Conservation (phyloP, 1,284 basidiomycete species). For the Trametes sp. region DNA sequence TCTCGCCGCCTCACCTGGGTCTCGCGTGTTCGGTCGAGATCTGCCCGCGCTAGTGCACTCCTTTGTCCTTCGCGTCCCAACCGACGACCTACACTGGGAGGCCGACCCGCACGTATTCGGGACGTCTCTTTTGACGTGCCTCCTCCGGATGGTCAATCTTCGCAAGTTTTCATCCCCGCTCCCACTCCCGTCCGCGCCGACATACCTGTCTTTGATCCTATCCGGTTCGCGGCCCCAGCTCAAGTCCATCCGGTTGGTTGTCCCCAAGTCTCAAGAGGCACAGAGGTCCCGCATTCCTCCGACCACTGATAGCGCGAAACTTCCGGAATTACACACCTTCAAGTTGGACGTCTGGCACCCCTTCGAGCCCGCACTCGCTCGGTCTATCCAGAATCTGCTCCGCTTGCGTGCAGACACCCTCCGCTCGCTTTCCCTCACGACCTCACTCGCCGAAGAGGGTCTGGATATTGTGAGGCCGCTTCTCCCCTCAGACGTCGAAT, state of each 20-base stretch:
- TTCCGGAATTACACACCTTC: neutral
- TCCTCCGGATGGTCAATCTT: slow-evolving; percentile 1
- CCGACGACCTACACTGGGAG: neutral
- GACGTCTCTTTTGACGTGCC: neutral
- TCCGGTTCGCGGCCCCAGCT: neutral
- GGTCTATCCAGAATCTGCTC: neutral
- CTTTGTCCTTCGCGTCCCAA: neutral
- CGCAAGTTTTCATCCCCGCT: neutral
- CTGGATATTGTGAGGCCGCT: neutral
- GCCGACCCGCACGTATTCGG: neutral
- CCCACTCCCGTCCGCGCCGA: neutral
- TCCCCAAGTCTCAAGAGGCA: neutral
- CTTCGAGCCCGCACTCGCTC: neutral
- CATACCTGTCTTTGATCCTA: neutral
- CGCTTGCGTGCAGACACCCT: neutral
- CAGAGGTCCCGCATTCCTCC: neutral
- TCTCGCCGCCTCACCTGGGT: neutral
- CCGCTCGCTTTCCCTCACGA: neutral
- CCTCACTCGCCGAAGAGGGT: neutral
- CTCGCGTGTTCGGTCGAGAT: neutral
- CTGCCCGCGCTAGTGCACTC: neutral
- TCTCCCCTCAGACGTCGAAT: neutral
- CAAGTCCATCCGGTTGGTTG: neutral
- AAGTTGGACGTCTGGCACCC: slow-evolving; percentile 5
- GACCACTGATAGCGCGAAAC: neutral